Percentiles rank a stretch among this genome's conserved stretches.
phyloP scores from a whole-genome alignment of 495 filamentous ascomycete species.

The Chlorociboria aeruginascens region DNA sequence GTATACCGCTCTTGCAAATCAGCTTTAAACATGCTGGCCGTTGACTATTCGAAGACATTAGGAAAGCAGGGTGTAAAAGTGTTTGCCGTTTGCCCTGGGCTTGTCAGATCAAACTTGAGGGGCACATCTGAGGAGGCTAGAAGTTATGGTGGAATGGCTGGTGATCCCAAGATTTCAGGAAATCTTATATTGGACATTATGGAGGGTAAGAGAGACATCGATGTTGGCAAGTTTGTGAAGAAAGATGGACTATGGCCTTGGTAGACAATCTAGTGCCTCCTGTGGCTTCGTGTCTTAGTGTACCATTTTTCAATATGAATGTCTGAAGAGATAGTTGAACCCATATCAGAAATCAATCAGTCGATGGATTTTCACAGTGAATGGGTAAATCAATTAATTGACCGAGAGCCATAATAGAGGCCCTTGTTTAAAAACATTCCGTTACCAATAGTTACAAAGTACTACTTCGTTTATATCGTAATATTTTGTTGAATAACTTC shows the following conservation, averaged over 20 bases:
- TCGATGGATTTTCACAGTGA: too few species aligned
- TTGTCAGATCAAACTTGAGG: slow-evolving; percentile 28
- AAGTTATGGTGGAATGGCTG: background rate
- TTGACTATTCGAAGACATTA: background rate
- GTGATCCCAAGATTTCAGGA: background rate
- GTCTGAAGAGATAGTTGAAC: too few species aligned
- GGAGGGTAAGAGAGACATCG: background rate
- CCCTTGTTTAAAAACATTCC: too few species aligned
- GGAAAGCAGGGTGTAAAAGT: slow-evolving; percentile 30
- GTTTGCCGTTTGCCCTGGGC: slow-evolving; percentile 34
- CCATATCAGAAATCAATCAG: too few species aligned
- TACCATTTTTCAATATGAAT: too few species aligned
- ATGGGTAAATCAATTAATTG: too few species aligned
- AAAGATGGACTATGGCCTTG: background rate
- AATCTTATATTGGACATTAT: background rate
- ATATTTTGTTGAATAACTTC: too few species aligned
- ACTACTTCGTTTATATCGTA: too few species aligned
- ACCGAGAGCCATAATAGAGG: too few species aligned
- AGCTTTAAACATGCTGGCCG: background rate
- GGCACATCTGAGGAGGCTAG: slow-evolving; percentile 16
- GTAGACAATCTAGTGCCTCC: background rate
- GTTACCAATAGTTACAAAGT: too few species aligned
- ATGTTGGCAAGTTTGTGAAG: background rate
- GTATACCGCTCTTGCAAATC: background rate
- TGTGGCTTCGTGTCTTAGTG: too few species aligned